Evolutionary conservation across 345 rosid genomes (phyloP).

Genomic region (Salix dunnii): DNA sequence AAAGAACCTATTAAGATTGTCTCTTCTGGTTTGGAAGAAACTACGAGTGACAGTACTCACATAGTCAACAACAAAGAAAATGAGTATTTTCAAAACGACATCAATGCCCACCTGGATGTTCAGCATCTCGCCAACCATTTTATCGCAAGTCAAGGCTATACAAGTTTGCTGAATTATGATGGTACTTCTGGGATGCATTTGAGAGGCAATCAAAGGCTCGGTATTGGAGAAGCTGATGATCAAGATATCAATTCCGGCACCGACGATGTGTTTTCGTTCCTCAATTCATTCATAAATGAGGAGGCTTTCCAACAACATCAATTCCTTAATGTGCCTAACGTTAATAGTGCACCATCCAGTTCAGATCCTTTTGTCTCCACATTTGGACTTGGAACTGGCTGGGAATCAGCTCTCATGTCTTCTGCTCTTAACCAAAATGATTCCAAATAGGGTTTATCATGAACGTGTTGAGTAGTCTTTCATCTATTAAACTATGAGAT

Average conservation of each 20-base stretch:
- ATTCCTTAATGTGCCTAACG: neutral
- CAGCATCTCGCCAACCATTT: neutral
- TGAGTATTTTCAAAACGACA: neutral
- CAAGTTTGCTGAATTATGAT: slow-evolving; percentile 11
- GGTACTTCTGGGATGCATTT: neutral
- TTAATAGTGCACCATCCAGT: neutral
- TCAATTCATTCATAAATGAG: slow-evolving; percentile 28
- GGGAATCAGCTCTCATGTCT: slow-evolving; percentile 18
- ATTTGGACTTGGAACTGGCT: neutral
- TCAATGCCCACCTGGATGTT: neutral
- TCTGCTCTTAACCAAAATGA: neutral
- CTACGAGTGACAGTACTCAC: slow-evolving; percentile 10
- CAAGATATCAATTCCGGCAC: slow-evolving; percentile 16
- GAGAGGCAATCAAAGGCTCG: slow-evolving; percentile 1
- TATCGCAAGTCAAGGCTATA: neutral
- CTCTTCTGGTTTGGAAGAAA: slow-evolving; percentile 26
- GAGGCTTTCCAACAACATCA: slow-evolving; percentile 17
- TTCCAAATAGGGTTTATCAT: neutral
- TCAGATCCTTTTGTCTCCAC: slow-evolving; percentile 9
- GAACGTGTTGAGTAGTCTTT: neutral
- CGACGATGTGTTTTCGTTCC: slow-evolving; percentile 25
- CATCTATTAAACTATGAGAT: neutral
- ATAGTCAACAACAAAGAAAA: slow-evolving; percentile 19
- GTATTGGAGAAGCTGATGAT: slow-evolving; percentile 17
- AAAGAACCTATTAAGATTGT: neutral